A percentile compares a stretch with the other conserved stretches of the same genome.
Evolutionary conservation across 495 filamentous ascomycete species (phyloP).

Genomic region (Elaphomyces granulatus): DNA sequence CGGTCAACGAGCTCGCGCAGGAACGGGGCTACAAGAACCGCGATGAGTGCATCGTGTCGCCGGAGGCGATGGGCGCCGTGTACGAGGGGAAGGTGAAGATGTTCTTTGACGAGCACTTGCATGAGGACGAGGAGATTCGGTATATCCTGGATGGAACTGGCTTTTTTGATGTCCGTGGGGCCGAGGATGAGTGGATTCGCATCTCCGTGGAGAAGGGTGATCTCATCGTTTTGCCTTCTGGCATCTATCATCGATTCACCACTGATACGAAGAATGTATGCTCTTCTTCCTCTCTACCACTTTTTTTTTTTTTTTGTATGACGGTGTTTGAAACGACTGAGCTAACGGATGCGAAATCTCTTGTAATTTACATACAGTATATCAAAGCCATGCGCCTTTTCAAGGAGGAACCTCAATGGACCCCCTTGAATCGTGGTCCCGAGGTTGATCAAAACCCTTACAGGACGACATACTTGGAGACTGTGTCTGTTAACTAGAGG

Average conservation of each 20-base stretch:
- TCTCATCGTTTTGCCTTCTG: slow-evolving; percentile 83
- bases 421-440: slow-evolving; percentile 66
- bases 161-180: slow-evolving; percentile 80
- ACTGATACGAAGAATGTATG: slow-evolving; percentile 82
- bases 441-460: slow-evolving; percentile 68
- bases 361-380: slow-evolving; percentile 43
- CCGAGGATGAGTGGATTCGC: slow-evolving; percentile 67
- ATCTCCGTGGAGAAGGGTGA: slow-evolving; percentile 58
- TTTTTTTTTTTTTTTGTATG: background rate
- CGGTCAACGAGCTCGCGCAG: slow-evolving; percentile 56
- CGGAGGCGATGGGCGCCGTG: slow-evolving; percentile 64
- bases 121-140: slow-evolving; percentile 98
- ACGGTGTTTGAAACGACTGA: background rate
- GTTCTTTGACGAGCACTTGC: slow-evolving; percentile 92
- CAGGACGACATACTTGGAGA: slow-evolving; percentile 58
- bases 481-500: too few relatives aligned
- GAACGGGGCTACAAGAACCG: slow-evolving; percentile 85
- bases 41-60: slow-evolving; percentile 83
- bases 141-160: slow-evolving; percentile 83
- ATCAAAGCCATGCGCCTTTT: slow-evolving; percentile 94
- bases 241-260: slow-evolving; percentile 95
- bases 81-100: slow-evolving; percentile 77
- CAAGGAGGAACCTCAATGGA: slow-evolving; percentile 99
- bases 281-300: slow-evolving; percentile 13
- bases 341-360: too few relatives aligned